Base-by-base conservation (phyloP, 1,284 basidiomycete genomes). In the Cerrena zonata region DNA sequence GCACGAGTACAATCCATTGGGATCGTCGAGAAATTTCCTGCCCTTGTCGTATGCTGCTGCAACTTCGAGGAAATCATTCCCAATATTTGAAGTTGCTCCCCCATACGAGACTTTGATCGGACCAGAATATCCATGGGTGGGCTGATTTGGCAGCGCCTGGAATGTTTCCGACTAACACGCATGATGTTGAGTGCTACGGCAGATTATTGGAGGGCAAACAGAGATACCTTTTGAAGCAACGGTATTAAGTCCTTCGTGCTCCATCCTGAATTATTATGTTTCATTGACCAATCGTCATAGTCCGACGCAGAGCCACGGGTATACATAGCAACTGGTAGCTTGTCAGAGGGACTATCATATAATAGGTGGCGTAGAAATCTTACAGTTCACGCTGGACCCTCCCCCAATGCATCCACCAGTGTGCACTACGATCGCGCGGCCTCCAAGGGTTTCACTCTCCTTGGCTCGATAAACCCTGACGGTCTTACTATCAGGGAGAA, bases 361-460 rank as follows among this genome's bases (percentile, higher is more conserved):
- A n/a, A n/a, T n/a, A n/a, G n/a, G n/a, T n/a, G n/a, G n/a, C n/a
- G n/a, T n/a, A n/a, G 7, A n/a, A 34, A 15, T 55, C 77, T 47
- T 47, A 80, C 81, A 80, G 54, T 83, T 81, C 7, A 82, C 70
- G 49, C 66, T 64, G 1, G 80, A 81, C 0, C 79, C 80, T 5
- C 81, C 81, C 2, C 81, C 81, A 0, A 84, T 60, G 37, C 69
- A 72, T 26, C 71, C 66, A 0, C 75, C 79, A 36, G 66, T 60
- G 0, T 69, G 67, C 21, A 77, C 67, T 22, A 73, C 52, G 4
- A 66, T 55, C 23, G 65, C 53, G 5, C 79, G 73, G n/a, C 72
- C 74, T 25, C 62, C 66, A 25, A 82, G 61, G 2, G 71, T 62
- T 10, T 68, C 51, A 55, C 71, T 57, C n/a, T 48, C 42, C 26